Base-by-base conservation (phyloP, 2,329 filamentous ascomycete species). In the Fusarium sp. region DNA sequence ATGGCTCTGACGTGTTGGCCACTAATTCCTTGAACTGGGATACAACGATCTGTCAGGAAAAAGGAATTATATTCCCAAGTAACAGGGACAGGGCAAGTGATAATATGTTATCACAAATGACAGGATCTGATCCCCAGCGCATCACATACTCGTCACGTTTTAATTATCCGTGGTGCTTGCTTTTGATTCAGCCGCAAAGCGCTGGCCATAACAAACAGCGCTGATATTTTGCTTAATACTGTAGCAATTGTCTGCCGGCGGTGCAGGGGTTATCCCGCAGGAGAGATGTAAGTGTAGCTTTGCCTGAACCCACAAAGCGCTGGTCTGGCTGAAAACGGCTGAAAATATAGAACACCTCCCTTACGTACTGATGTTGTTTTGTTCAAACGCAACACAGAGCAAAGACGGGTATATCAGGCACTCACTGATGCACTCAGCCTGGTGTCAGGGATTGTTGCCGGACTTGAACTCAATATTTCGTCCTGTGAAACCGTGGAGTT, bases 101-200 rank as follows among this genome's bases (percentile, higher is more conserved):
- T 53, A n/a, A n/a, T 66, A 24, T 20, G 35, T 41, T 78, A 58
- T 77, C 70, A 75, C 53, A 75, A 70, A 65, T 72, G 72, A 75
- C 51, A 65, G 59, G 32, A 64, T 45, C 50, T 59, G 61, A 76
- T 72, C 68, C 61, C 35, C 41, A 55, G 42, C 15, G 39, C 36
- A 61, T 69, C 56, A 48, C 54, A 47, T 36, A 44, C 28, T 39
- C 12, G 48, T 71, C 38, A 20, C 41, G 59, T 63, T 47, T 44
- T 47, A 28, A 62, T 51, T 61, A 39, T 35, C 42, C 38, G 24
- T n/a, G 12, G 28, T 69, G n/a, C 41, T 62, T 69, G 58, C 45
- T 51, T 59, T 70, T 69, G 51, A 20, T 44, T 44, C 65, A 51
- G 51, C 58, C 53, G 41, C 41, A 55, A 22, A 35, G 45, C 30